phyloP scores from a whole-genome alignment of 2,329 filamentous ascomycete genomes.

The Fonsecaea pugnacius region DNA sequence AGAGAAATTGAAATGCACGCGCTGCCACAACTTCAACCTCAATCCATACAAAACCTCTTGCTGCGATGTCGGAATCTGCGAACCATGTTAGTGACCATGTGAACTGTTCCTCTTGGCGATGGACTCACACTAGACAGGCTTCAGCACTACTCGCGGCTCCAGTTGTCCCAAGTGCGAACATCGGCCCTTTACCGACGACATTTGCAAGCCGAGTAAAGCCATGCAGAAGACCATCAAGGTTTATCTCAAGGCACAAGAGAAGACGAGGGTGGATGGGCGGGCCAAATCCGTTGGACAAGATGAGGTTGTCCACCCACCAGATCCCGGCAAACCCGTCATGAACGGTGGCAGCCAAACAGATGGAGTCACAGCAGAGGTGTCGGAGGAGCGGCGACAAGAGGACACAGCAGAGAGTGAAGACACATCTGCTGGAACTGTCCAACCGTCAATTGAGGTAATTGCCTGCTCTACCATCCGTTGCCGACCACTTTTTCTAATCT shows the following conservation, averaged over 20 bases:
- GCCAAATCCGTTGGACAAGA: slow-evolving; percentile 42
- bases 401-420: slow-evolving; percentile 32
- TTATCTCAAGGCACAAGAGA: slow-evolving; percentile 87
- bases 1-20: slow-evolving; percentile 93
- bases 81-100: slow-evolving; percentile 68
- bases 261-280: slow-evolving; percentile 74
- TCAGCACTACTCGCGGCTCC: slow-evolving; percentile 63
- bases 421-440: slow-evolving; percentile 23
- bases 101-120: slow-evolving; percentile 6
- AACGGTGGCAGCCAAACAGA: slow-evolving; percentile 21
- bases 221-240: slow-evolving; percentile 91
- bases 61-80: slow-evolving; percentile 94
- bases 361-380: background rate
- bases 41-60: slow-evolving; percentile 92
- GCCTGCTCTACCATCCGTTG: background rate
- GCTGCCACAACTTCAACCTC: slow-evolving; percentile 86
- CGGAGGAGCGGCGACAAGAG: slow-evolving; percentile 28
- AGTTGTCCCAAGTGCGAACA: slow-evolving; percentile 94
- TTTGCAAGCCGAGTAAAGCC: slow-evolving; percentile 86
- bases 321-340: slow-evolving; percentile 6
- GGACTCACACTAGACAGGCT: slow-evolving; percentile 30
- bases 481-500: slow-evolving; percentile 6
- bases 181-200: slow-evolving; percentile 79
- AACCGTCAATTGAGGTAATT: slow-evolving; percentile 34
- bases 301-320: slow-evolving; percentile 18